Conservation (phyloP, 2,329 filamentous ascomycete species). For the Magnaporthales sp. region DNA sequence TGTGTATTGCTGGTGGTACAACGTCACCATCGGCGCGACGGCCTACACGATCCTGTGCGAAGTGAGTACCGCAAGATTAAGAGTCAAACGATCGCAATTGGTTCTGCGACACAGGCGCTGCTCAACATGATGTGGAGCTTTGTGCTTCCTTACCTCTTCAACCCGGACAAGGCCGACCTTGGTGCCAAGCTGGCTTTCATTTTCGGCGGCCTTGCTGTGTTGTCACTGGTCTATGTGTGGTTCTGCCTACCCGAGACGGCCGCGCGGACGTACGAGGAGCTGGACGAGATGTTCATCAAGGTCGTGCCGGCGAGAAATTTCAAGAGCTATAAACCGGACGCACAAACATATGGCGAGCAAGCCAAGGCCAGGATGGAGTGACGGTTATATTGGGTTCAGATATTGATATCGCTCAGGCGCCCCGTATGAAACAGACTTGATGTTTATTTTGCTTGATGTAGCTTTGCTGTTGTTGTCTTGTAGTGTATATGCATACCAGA, state of each 20-base stretch:
- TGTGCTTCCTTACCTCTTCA: slow-evolving; percentile 14
- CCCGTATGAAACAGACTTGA: too few relatives aligned
- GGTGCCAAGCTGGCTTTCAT: slow-evolving; percentile 26
- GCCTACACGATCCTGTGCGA: slow-evolving; percentile 26
- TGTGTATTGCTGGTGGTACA: slow-evolving; percentile 24
- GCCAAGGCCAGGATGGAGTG: slow-evolving; percentile 19
- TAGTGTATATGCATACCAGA: not conserved
- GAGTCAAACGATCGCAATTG: slow-evolving; percentile 28
- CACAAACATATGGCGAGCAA: slow-evolving; percentile 14
- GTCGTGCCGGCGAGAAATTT: slow-evolving; percentile 12
- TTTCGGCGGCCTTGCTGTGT: slow-evolving; percentile 21
- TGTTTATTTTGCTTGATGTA: not conserved
- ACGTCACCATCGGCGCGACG: slow-evolving; percentile 26
- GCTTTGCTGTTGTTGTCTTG: not conserved
- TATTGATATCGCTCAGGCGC: too few relatives aligned
- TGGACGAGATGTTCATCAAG: slow-evolving; percentile 32
- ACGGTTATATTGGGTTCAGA: not conserved
- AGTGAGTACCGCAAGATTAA: slow-evolving; percentile 22
- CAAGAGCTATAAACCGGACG: slow-evolving; percentile 7
- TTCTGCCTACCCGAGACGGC: slow-evolving; percentile 36
- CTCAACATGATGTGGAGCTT: slow-evolving; percentile 12
- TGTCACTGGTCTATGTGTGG: slow-evolving; percentile 25
- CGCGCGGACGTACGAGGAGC: slow-evolving; percentile 36
- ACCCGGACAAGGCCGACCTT: slow-evolving; percentile 18
- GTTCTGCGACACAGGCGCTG: slow-evolving; percentile 22